Evolutionary conservation across 805 yeast genomes (phyloP).

Genomic region (Schwanniomyces occidentalis): DNA sequence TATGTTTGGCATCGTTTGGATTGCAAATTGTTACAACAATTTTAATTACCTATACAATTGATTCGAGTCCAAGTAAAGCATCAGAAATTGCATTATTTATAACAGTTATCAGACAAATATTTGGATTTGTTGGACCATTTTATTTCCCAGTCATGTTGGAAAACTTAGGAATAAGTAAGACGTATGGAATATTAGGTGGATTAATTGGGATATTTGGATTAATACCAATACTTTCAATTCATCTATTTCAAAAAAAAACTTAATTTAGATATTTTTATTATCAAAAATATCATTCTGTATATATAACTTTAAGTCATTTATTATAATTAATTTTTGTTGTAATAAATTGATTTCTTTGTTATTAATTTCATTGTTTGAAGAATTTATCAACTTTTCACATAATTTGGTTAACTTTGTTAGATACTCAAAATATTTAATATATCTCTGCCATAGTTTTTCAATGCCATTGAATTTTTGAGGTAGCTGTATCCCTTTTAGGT

Average conservation of each 20-base stretch:
- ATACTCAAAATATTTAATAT: slow-evolving; percentile 7
- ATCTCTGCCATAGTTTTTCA: slow-evolving; percentile 11
- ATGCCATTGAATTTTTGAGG: slow-evolving; percentile 8
- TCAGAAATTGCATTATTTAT: slow-evolving; percentile 21
- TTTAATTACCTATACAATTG: slow-evolving; percentile 21
- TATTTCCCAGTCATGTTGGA: slow-evolving; percentile 25
- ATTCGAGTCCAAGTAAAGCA: slow-evolving; percentile 13
- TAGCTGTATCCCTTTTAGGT: slow-evolving; percentile 8
- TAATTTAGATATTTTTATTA: neutral
- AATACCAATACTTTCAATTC: neutral
- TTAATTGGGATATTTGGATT: slow-evolving; percentile 6
- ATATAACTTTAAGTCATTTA: slow-evolving; percentile 8
- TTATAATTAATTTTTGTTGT: slow-evolving; percentile 12
- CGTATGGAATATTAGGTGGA: slow-evolving; percentile 9
- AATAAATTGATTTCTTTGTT: slow-evolving; percentile 9
- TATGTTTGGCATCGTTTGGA: slow-evolving; percentile 21
- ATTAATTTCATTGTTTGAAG: slow-evolving; percentile 7
- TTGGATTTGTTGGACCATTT: slow-evolving; percentile 28
- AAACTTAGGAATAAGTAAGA: slow-evolving; percentile 9
- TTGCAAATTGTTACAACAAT: slow-evolving; percentile 23
- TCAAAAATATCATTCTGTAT: neutral
- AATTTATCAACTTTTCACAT: slow-evolving; percentile 8
- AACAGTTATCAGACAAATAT: slow-evolving; percentile 18
- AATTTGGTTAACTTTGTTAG: slow-evolving; percentile 9
- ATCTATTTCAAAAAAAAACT: neutral